These are phyloP conservation scores for Boletus mariae DNA, from an alignment of 1,284 basidiomycete genomes.

Conservation along the genomic window DNA sequence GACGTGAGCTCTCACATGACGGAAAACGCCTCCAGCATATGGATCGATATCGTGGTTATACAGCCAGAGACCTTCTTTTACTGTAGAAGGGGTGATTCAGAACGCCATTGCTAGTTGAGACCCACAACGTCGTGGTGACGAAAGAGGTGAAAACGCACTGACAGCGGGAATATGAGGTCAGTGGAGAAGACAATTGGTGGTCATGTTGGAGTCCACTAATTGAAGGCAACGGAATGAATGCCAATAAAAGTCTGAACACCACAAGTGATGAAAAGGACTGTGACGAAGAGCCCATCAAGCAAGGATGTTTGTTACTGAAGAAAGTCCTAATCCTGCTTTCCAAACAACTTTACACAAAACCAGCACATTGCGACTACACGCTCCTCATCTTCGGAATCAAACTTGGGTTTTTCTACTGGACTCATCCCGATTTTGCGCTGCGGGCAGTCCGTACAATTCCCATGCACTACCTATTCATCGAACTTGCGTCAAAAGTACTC, in stretches of 20 bases:
- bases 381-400: no score
- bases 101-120: background rate
- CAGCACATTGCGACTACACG: no score
- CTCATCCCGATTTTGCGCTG: no score
- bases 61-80: constrained; percentile 84
- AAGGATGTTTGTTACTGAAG: no score
- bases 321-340: no score
- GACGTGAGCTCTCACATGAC: constrained; percentile 60
- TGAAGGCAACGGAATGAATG: constrained; percentile 43
- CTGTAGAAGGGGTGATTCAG: constrained; percentile 40
- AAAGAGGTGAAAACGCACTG: constrained; percentile 19
- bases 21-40: constrained; percentile 80
- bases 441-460: no score
- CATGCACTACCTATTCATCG: background rate
- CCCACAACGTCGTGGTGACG: background rate
- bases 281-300: constrained; percentile 14
- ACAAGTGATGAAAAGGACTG: constrained; percentile 36
- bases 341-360: no score
- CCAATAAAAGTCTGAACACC: constrained; percentile 46
- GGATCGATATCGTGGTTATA: constrained; percentile 73
- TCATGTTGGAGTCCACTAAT: constrained; percentile 48
- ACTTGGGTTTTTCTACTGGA: no score
- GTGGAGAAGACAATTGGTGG: constrained; percentile 77
- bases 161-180: constrained; percentile 69
- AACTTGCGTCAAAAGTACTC: background rate